These are phyloP conservation scores for Nephelium lappaceum DNA, from an alignment of 345 rosid genomes.

Conservation along the genomic window DNA sequence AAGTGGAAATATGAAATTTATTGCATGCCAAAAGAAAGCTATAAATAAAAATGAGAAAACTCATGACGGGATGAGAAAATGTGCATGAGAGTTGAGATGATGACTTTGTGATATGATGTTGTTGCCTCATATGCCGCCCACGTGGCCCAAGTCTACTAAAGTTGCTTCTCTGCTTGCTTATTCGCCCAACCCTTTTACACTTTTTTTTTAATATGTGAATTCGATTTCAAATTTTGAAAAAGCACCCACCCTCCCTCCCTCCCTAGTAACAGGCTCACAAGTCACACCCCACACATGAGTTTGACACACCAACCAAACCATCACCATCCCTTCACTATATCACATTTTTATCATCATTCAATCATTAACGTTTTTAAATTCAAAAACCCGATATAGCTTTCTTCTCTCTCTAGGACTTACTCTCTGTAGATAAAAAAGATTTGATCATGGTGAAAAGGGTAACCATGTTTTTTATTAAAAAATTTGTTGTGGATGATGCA, in stretches of 20 bases:
- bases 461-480: background rate
- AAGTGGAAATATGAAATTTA: background rate
- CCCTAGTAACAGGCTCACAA: background rate
- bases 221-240: constrained; percentile 55
- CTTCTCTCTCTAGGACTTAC: constrained; percentile 10
- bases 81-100: background rate
- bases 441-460: constrained; percentile 17
- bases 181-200: constrained; percentile 8
- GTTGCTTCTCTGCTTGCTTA: constrained; percentile 16
- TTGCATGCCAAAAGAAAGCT: no score
- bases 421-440: background rate
- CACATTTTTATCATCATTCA: constrained; percentile 15
- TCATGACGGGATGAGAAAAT: background rate
- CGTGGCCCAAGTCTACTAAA: constrained; percentile 30
- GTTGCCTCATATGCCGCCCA: constrained; percentile 17
- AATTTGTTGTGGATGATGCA: constrained; percentile 1
- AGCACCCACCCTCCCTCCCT: constrained; percentile 15
- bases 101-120: constrained; percentile 33
- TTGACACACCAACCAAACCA: background rate
- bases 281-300: constrained; percentile 4
- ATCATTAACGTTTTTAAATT: constrained; percentile 34
- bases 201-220: background rate
- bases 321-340: background rate
- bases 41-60: no score
- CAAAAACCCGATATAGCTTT: constrained; percentile 7